phyloP scores from a whole-genome alignment of 768 basidiomycete species.

The Boletus patriciae region DNA sequence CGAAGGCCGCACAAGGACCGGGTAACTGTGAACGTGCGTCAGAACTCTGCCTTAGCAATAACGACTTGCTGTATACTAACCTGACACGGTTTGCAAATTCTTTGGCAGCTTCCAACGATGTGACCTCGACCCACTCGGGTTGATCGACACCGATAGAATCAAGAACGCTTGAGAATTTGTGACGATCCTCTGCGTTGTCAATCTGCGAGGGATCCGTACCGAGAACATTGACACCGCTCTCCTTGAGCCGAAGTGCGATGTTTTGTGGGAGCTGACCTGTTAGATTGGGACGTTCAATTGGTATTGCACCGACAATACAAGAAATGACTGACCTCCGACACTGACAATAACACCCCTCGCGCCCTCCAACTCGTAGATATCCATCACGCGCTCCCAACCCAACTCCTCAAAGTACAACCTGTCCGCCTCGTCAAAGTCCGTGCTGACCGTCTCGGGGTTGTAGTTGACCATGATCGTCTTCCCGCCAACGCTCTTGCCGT shows the following conservation, averaged over 20 bases:
- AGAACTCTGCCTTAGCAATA: background rate
- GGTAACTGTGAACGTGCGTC: constrained; percentile 61
- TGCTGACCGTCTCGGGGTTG: constrained; percentile 99
- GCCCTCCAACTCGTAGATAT: constrained; percentile 95
- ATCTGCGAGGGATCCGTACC: constrained; percentile 96
- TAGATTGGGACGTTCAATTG: background rate
- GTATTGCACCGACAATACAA: background rate
- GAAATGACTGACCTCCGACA: constrained; percentile 74
- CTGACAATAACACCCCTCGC: constrained; percentile 94
- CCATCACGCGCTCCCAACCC: constrained; percentile 98
- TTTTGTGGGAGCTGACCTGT: constrained; percentile 97
- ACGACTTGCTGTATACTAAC: constrained; percentile 21
- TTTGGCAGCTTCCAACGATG: constrained; percentile 86
- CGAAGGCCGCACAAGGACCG: constrained; percentile 96
- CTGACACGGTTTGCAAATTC: constrained; percentile 84
- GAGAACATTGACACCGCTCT: constrained; percentile 87
- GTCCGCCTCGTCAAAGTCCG: constrained; percentile 99
- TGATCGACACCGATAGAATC: constrained; percentile 96
- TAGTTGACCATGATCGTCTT: constrained; percentile 99
- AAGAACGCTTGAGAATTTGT: constrained; percentile 97
- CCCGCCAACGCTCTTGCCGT: constrained; percentile 38
- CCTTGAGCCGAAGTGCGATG: constrained; percentile 92
- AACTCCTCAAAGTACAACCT: constrained; percentile 98
- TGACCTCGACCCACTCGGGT: constrained; percentile 93
- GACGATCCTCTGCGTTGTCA: constrained; percentile 96